Base-by-base conservation (phyloP, 306 rosid species). In the Vigna radiata region DNA sequence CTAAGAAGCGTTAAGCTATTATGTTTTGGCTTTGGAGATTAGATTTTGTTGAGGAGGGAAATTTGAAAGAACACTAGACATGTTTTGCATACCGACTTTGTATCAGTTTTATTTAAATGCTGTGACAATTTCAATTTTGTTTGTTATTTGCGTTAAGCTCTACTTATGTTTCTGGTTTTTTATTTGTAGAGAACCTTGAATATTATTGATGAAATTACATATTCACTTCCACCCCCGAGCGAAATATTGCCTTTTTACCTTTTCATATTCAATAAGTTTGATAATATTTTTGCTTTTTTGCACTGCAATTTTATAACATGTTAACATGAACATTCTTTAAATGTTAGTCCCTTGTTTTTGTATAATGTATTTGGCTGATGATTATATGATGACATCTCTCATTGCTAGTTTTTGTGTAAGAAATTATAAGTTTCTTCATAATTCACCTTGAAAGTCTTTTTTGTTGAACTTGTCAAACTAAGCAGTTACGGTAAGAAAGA, bases 1-100 rank as follows among this genome's bases (percentile, higher is more conserved):
- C 99, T 16, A 95, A 95, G 91, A 95, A 95, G 89, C 99, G 97
- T 69, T 83, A 70, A 79, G 50, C 21, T 15, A 16, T 48, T 61
- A 43, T 83, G 58, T 59, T 79, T 65, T 60, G 76, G 31, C 23
- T 63, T 29, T 56, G 36, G 73, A 71, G 63, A 76, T 71, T 76
- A 76, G 79, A 58, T 63, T 25, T 55, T 79, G 64, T 65, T 80
- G 79, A 27, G 33, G 78, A 68, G 19, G 44, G 23, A n/a, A 19
- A 64, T 49, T 65, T 77, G 14, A 72, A 41, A 77, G 49, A 21
- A 15, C 36, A 44, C 31, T 67, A 43, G 84, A 73, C 81, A 58
- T 83, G 73, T 75, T 79, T 79, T 3, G 8, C 69, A 55, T 63
- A 76, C 25, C 41, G 1, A 25, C 44, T 62, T 79, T 56, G 75